Evolutionary conservation across 345 rosid genomes (phyloP), one percentile per base, ranked within the genome.

Genomic region (Populus tremula): DNA sequence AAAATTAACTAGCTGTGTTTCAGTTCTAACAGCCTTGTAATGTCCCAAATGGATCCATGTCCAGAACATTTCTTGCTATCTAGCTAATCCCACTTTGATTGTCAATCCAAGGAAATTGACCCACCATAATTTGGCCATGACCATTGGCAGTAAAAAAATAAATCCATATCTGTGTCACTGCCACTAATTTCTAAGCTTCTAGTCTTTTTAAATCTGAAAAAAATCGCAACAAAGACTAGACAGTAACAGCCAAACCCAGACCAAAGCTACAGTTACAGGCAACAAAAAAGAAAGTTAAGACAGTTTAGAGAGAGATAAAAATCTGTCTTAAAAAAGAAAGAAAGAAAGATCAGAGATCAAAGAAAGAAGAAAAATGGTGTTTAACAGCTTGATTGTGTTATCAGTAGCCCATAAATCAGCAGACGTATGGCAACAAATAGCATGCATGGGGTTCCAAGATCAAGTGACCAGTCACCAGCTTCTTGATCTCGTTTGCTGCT

Each of bases 401-500:
- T 54, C 80, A 70, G 86, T 90, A 29, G 90, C 90, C 2, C 89
- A 87, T 69, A 72, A 59, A 65, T 90, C 97, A 14, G 84, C 84
- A 9, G 79, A 79, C 75, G 71, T 71, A 77, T 92, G 90, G 84
- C 93, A 87, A 70, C 74, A 77, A 78, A 54, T 82, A 47, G 82
- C 79, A 3, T 76, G 91, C 86, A 69, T 90, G 47, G 82, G 84
- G 20, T 72, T 81, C 16, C 81, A 78, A 50, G 89, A 90, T 23
- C 85, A 88, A 17, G 13, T 89, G 43, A 85, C 75, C 81, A 77
- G 84, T 64, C 84, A 69, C 27, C 89, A 88, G 88, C 81, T 92
- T 65, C 74, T 93, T 27, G 94, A 93, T 79, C 84, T 93, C 54
- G 78, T 89, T 13, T 92, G 91, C 79, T 89, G 92, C 83, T 75